Evolutionary conservation across 805 yeast species (phyloP).

Genomic region (Ogataea parapolymorpha): DNA sequence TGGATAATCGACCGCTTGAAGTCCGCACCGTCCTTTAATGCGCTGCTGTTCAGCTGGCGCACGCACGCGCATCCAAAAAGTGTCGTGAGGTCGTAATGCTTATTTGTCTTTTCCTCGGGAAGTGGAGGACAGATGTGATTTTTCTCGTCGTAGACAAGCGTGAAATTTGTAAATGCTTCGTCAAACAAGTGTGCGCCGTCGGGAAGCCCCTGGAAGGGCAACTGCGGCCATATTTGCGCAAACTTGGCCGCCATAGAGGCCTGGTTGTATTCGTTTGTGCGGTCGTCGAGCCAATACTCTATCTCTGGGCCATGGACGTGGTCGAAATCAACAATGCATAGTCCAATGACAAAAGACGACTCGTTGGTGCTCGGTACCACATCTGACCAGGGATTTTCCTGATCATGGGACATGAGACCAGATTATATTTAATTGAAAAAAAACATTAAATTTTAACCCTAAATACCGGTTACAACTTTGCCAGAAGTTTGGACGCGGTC

Average conservation of each 20-base stretch:
- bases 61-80: conserved; percentile 95
- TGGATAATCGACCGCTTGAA: conserved; percentile 74
- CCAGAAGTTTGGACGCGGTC: conserved; percentile 24
- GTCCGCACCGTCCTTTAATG: conserved; percentile 36
- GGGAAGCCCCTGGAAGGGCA: conserved; percentile 93
- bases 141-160: conserved; percentile 66
- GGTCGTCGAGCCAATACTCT: conserved; percentile 74
- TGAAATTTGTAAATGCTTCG: conserved; percentile 90
- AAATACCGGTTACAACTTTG: conserved; percentile 19
- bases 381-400: conserved; percentile 4
- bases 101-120: conserved; percentile 31
- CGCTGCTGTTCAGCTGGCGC: conserved; percentile 68
- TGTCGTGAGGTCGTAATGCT: conserved; percentile 42
- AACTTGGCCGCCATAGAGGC: conserved; percentile 29
- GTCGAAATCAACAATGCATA: conserved; percentile 89
- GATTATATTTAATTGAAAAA: conserved; percentile 1
- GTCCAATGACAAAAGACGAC: conserved; percentile 58
- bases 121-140: conserved; percentile 44
- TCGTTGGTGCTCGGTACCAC: neutral
- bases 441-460: conserved; percentile 1
- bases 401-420: conserved; percentile 1
- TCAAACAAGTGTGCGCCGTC: conserved; percentile 94
- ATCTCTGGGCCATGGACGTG: conserved; percentile 92
- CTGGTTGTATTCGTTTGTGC: conserved; percentile 33
- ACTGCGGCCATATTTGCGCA: conserved; percentile 66